Base-by-base conservation (phyloP, 306 rosid species). In the Pueraria montana region DNA sequence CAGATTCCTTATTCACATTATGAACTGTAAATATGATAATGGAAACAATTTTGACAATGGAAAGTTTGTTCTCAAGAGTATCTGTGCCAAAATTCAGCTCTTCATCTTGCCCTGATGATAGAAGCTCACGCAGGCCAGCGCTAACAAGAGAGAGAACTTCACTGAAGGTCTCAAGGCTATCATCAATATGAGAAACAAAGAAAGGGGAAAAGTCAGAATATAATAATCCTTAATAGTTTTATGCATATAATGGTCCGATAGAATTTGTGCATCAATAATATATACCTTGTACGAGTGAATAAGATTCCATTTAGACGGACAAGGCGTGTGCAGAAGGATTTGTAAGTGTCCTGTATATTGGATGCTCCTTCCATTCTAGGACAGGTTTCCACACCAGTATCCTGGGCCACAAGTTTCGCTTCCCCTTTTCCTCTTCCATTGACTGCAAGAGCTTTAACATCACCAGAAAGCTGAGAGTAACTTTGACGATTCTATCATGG, bases 261-360 rank as follows among this genome's bases (percentile, higher is more conserved):
- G 70, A 48, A 66, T 2, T 59, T 3, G 65, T 6, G 11, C 24
- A n/a, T 55, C 50, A 59, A 63, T 42, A 65, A 66, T 23, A 76
- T 23, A 36, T 90, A 85, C 99, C 99, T 96, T 32, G 99, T 96
- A 30, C 94, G 97, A 1, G 98, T 94, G 86, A 96, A 94, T 77
- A 96, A 88, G 76, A 94, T 92, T 81, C 99, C 99, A 89, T 90
- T 96, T 83, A 96, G 91, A 80, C 99, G 99, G 71, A 96, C 90
- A 88, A 92, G 90, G 59, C 91, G 83, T 40, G 88, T 88, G 87
- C 93, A 90, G 70, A 96, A 94, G 74, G 86, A 72, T 81, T 91
- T 94, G 83, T 81, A 89, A 3, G 79, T 88, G 53, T 89, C 96
- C 40, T 74, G 89, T 50, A 78, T n/a, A 63, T 80, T 79, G 61